phyloP scores from a whole-genome alignment of 352 stramenopile species.

The Pythium brachiatum region DNA sequence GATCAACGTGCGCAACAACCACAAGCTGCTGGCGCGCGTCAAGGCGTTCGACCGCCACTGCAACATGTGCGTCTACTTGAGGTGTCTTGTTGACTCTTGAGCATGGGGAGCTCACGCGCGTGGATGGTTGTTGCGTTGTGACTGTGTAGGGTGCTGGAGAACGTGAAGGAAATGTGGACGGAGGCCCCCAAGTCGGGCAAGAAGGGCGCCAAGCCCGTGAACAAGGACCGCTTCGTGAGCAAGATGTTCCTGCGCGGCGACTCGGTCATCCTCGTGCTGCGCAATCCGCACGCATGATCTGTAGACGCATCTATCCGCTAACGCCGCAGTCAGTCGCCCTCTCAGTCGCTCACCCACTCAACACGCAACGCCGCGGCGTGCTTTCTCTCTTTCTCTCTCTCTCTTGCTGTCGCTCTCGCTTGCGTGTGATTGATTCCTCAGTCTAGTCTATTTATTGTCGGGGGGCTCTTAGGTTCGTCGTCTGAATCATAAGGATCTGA shows the following conservation, averaged over 20 bases:
- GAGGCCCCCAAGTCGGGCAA: slow-evolving; percentile 97
- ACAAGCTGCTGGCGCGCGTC: slow-evolving; percentile 98
- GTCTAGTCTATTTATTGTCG: slow-evolving; percentile 1
- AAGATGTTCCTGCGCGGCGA: slow-evolving; percentile 99
- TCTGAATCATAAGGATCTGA: not conserved
- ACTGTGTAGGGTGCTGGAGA: slow-evolving; percentile 93
- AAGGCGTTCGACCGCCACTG: slow-evolving; percentile 99
- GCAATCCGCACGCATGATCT: slow-evolving; percentile 90
- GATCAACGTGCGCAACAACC: slow-evolving; percentile 99
- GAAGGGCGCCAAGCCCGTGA: slow-evolving; percentile 95
- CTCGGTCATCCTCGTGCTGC: slow-evolving; percentile 98
- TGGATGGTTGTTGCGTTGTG: no score
- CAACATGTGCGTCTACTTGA: slow-evolving; percentile 97
- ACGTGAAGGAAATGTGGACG: slow-evolving; percentile 99
- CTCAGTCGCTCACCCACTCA: not conserved
- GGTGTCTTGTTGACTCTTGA: not conserved
- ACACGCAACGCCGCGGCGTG: not conserved
- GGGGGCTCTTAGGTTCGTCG: not conserved
- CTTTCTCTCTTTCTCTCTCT: not conserved
- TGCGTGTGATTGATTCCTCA: not conserved
- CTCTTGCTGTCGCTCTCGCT: not conserved
- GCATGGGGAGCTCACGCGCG: slow-evolving; percentile 6
- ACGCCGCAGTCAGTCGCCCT: not conserved
- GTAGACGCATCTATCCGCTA: slow-evolving; percentile 10
- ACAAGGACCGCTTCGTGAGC: slow-evolving; percentile 98